These are phyloP conservation scores for Capillidium heterosporum DNA, from an alignment of 371 early-diverging fungal genomes.

Conservation along the genomic window DNA sequence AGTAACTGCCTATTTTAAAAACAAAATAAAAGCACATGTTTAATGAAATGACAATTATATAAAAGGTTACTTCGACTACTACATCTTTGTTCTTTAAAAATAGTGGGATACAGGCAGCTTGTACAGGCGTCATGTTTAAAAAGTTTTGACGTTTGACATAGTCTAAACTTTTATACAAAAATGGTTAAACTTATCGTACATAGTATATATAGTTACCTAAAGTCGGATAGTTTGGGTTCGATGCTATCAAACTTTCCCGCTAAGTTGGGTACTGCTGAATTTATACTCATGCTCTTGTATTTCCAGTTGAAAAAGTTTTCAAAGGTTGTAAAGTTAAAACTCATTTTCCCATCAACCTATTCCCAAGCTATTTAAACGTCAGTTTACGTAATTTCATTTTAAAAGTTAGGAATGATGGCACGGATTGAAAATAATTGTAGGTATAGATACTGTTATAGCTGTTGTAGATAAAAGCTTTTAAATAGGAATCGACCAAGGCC, in stretches of 20 bases:
- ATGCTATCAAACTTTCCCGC: conserved; percentile 28
- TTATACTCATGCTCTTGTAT: too few relatives aligned
- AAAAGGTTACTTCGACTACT: conserved; percentile 59
- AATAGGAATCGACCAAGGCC: too few relatives aligned
- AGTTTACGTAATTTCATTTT: too few relatives aligned
- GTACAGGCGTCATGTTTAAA: conserved; percentile 68
- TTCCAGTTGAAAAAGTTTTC: too few relatives aligned
- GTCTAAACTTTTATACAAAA: conserved; percentile 17
- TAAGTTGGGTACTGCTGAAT: conserved; percentile 3
- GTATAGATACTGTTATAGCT: too few relatives aligned
- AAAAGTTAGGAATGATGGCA: too few relatives aligned
- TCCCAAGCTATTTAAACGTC: too few relatives aligned
- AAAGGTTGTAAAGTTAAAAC: too few relatives aligned
- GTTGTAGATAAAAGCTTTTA: too few relatives aligned
- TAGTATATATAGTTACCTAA: conserved; percentile 9
- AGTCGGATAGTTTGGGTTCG: conserved; percentile 17
- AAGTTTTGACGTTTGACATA: conserved; percentile 31
- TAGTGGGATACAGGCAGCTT: conserved; percentile 72
- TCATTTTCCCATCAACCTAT: too few relatives aligned
- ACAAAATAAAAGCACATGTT: conserved; percentile 11
- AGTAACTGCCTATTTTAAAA: conserved; percentile 69
- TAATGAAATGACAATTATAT: conserved; percentile 15
- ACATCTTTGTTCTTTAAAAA: conserved; percentile 91
- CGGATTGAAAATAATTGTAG: too few relatives aligned
- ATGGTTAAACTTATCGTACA: background rate